Evolutionary conservation across 441 rosid species (phyloP).

Genomic region (Erodium trifolium): DNA sequence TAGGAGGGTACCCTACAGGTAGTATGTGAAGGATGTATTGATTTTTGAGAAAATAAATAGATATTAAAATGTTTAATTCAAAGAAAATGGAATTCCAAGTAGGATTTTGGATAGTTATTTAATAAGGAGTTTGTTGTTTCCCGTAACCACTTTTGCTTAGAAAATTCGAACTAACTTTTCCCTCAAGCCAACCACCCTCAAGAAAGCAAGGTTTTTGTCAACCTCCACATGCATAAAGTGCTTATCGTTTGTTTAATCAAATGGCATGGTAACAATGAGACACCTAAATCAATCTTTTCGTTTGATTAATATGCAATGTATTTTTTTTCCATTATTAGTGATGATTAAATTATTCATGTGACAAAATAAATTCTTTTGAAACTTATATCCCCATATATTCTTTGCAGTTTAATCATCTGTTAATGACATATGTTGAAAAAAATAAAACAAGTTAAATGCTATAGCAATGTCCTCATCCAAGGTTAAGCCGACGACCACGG

Average conservation of each 20-base stretch:
- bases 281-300: neutral
- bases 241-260: neutral
- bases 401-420: too few species aligned
- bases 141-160: conserved; percentile 24
- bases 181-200: conserved; percentile 43
- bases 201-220: conserved; percentile 35
- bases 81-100: conserved; percentile 49
- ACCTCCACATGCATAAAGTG: conserved; percentile 55
- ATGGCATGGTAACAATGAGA: neutral
- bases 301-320: neutral
- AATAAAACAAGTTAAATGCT: too few species aligned
- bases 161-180: conserved; percentile 15
- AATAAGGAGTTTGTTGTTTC: conserved; percentile 16
- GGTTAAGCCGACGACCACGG: too few species aligned
- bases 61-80: conserved; percentile 13
- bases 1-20: too few species aligned
- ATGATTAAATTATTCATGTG: too few species aligned
- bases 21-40: too few species aligned
- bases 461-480: too few species aligned
- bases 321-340: too few species aligned
- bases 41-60: neutral
- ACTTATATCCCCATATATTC: too few species aligned
- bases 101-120: conserved; percentile 23
- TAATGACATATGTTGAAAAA: too few species aligned
- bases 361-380: too few species aligned